Evolutionary conservation across 164 flowering plant species (phyloP).

Genomic region (Magnolia changhungtana): DNA sequence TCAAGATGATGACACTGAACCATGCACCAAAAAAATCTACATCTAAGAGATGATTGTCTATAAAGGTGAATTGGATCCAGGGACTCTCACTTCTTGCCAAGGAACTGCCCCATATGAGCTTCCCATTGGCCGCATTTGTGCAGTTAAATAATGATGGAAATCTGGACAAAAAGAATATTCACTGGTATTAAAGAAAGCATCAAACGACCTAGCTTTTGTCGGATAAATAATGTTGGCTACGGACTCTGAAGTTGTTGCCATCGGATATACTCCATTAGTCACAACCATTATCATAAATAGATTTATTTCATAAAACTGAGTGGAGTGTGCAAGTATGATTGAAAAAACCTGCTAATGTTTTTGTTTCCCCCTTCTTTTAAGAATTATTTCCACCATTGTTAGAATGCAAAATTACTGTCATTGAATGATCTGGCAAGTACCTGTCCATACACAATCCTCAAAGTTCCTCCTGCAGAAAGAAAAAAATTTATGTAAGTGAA

Average conservation of each 20-base stretch:
- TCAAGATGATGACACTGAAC: not conserved
- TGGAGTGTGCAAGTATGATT: not conserved
- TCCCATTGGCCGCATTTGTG: conserved; percentile 93
- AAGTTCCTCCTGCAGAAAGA: conserved; percentile 21
- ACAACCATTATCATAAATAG: not conserved
- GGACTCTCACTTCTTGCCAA: conserved; percentile 75
- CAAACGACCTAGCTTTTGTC: too few relatives aligned
- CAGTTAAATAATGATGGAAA: conserved; percentile 13
- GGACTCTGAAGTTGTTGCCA: too few relatives aligned
- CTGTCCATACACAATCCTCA: conserved; percentile 30
- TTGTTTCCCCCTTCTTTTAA: too few relatives aligned
- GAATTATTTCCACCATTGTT: not conserved
- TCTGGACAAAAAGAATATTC: too few relatives aligned
- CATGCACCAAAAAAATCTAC: not conserved
- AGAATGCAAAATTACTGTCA: not conserved
- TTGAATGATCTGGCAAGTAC: conserved; percentile 12
- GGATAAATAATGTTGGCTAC: too few relatives aligned
- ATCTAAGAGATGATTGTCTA: too few relatives aligned
- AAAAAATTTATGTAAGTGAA: not conserved
- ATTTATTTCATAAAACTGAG: too few relatives aligned
- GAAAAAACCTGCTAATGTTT: not conserved
- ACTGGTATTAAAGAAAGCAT: too few relatives aligned
- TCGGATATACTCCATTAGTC: too few relatives aligned
- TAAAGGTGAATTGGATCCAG: not conserved
- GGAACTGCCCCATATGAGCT: conserved; percentile 83